These are phyloP conservation scores for Fistulifera pelliculosa DNA, from an alignment of 108 stramenopile genomes.

Conservation along the genomic window DNA sequence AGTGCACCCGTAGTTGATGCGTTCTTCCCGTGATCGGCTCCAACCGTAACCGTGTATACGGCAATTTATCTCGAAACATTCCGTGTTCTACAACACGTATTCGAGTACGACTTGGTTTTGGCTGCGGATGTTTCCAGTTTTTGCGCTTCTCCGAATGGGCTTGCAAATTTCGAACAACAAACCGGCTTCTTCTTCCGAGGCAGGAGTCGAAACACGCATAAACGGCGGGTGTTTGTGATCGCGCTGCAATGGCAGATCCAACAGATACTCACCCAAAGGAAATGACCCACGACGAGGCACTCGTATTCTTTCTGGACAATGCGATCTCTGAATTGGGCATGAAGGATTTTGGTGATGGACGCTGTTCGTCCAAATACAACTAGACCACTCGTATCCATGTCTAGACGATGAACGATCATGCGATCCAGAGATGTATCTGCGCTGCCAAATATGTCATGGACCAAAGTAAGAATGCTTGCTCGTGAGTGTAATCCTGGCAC, in stretches of 20 bases:
- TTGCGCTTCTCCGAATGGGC: slow-evolving; percentile 10
- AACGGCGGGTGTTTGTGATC: slow-evolving; percentile 71
- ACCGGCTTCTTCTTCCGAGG: slow-evolving; percentile 40
- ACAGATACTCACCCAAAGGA: slow-evolving; percentile 17
- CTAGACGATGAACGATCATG: slow-evolving; percentile 78
- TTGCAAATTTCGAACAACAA: slow-evolving; percentile 46
- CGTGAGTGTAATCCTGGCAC: slow-evolving; percentile 66
- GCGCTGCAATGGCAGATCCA: slow-evolving; percentile 70
- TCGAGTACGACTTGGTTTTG: slow-evolving; percentile 64
- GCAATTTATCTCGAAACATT: slow-evolving; percentile 17
- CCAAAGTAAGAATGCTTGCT: slow-evolving; percentile 39
- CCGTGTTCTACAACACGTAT: slow-evolving; percentile 45
- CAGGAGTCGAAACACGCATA: slow-evolving; percentile 71
- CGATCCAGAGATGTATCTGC: slow-evolving; percentile 6
- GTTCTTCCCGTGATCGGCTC: slow-evolving; percentile 65
- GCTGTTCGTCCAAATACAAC: slow-evolving; percentile 53
- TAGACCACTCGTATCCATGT: slow-evolving; percentile 80
- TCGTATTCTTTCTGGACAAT: slow-evolving; percentile 53
- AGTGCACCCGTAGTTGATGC: slow-evolving; percentile 84
- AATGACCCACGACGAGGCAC: slow-evolving; percentile 66
- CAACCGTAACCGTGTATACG: slow-evolving; percentile 54
- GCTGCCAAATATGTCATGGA: slow-evolving; percentile 33
- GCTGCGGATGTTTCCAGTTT: slow-evolving; percentile 59
- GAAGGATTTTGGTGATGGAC: slow-evolving; percentile 32
- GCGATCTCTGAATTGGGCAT: slow-evolving; percentile 57